Evolutionary conservation across 2,329 filamentous ascomycete genomes (phyloP).

Genomic region (Chaetomium sp.): DNA sequence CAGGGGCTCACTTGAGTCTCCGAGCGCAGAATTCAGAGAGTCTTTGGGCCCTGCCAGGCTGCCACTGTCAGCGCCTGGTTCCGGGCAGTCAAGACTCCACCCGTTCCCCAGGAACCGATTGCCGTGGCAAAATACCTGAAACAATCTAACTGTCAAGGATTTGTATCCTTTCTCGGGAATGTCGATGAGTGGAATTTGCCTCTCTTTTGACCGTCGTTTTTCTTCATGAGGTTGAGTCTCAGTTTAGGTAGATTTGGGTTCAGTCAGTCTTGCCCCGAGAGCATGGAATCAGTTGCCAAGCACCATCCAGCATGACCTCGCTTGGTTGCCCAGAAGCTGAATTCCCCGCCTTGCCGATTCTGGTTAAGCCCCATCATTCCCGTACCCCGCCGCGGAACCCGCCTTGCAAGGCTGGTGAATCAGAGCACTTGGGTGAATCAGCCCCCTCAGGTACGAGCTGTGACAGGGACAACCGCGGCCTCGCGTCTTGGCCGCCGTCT

Average conservation of each 20-base stretch:
- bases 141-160: background rate
- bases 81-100: conserved; percentile 5
- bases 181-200: background rate
- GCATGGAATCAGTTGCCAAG: background rate
- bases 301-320: too few relatives aligned
- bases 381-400: conserved; percentile 4
- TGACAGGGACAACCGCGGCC: background rate
- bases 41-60: background rate
- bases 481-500: background rate
- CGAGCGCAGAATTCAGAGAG: conserved; percentile 7
- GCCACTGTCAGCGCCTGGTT: background rate
- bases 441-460: conserved; percentile 10
- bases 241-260: background rate
- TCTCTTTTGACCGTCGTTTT: background rate
- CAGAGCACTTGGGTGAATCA: too few relatives aligned
- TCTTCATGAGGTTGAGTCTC: background rate
- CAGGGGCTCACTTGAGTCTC: conserved; percentile 6
- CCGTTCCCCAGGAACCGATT: background rate
- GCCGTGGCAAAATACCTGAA: conserved; percentile 1
- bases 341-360: background rate
- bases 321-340: background rate
- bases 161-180: background rate
- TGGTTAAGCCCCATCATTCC: background rate
- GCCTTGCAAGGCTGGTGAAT: conserved; percentile 16
- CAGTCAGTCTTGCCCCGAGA: background rate